Base-by-base conservation (phyloP, 495 filamentous ascomycete genomes). In the Penicillium pulvis region DNA sequence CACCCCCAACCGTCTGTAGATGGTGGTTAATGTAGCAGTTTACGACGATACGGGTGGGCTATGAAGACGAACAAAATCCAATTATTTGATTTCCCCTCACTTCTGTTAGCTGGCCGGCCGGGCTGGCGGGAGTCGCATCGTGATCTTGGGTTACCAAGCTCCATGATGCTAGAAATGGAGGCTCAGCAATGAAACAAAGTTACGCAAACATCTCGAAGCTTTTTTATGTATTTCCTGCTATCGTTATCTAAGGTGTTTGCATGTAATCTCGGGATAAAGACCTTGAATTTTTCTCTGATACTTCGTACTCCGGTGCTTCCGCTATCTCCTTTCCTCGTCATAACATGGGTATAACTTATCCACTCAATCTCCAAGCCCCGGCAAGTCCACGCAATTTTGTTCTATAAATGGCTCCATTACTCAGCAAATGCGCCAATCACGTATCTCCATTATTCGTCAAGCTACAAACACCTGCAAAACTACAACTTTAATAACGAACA, bases 1-100 rank as follows among this genome's bases (percentile, higher is more conserved):
- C 61, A 75, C 81, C 52, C 80, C 84, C 61, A 92, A 88, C 81
- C 87, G 91, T 77, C 80, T 92, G 82, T 91, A 77, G 62, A 64
- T 28, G 57, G 36, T 20, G 30, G 28, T 19, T 49, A 50, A 49
- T 55, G 24, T 24, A 49, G 53, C 57, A 68, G 64, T 68, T 70
- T 64, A 70, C 58, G 57, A 68, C 51, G 63, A 64, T 59, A 65
- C 64, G 60, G 57, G 59, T 48, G 59, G 60, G 47, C 58, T 54
- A 66, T 35, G 60, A 64, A 65, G 55, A 53, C 58, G 61, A 70
- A 56, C 53, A 68, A 68, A 70, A 70, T 65, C 62, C 64, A 61
- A 54, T 62, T 61, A 57, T 53, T 51, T 56, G 45, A 57, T 54
- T 53, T 57, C 50, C 14, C 42, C 57, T 65, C 56, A 60, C 47